Conservation (phyloP, 805 yeast species). For the Teunomyces atbi region DNA sequence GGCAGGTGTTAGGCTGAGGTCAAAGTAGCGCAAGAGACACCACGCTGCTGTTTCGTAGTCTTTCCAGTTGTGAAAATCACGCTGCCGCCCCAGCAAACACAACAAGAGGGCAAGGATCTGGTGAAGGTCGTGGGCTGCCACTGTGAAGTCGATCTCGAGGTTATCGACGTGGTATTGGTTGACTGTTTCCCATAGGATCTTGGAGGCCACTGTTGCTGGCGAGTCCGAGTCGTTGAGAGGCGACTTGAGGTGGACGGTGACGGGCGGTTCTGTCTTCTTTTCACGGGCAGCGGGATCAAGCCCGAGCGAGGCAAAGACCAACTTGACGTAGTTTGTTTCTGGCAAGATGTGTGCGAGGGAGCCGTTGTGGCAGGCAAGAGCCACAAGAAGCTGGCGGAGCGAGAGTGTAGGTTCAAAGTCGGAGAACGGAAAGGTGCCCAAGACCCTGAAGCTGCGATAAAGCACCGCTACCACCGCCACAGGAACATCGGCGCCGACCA, state of each 20-base stretch:
- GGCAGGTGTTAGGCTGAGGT: slow-evolving; percentile 28
- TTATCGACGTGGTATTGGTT: background rate
- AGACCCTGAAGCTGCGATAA: slow-evolving; percentile 37
- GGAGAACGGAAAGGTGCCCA: slow-evolving; percentile 53
- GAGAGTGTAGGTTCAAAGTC: slow-evolving; percentile 38
- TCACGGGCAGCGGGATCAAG: background rate
- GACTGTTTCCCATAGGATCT: background rate
- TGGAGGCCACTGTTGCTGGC: background rate
- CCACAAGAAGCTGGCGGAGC: slow-evolving; percentile 26
- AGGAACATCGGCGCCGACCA: slow-evolving; percentile 10
- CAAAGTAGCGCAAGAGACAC: slow-evolving; percentile 49
- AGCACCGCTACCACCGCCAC: slow-evolving; percentile 15
- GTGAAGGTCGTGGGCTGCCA: background rate
- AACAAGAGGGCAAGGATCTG: background rate
- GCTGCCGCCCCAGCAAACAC: background rate
- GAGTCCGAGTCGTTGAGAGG: background rate
- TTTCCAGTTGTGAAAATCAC: slow-evolving; percentile 29
- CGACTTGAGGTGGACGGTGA: background rate
- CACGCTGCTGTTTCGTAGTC: slow-evolving; percentile 45
- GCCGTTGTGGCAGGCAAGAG: slow-evolving; percentile 40
- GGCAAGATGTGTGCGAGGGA: slow-evolving; percentile 36
- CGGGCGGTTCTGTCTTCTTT: background rate
- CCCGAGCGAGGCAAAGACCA: slow-evolving; percentile 49
- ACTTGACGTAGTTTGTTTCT: slow-evolving; percentile 38
- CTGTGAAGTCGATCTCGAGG: background rate